Evolutionary conservation across 768 basidiomycete genomes (phyloP), one percentile per base, ranked within the genome.

Genomic region (Chlorophyllum brunneum): DNA sequence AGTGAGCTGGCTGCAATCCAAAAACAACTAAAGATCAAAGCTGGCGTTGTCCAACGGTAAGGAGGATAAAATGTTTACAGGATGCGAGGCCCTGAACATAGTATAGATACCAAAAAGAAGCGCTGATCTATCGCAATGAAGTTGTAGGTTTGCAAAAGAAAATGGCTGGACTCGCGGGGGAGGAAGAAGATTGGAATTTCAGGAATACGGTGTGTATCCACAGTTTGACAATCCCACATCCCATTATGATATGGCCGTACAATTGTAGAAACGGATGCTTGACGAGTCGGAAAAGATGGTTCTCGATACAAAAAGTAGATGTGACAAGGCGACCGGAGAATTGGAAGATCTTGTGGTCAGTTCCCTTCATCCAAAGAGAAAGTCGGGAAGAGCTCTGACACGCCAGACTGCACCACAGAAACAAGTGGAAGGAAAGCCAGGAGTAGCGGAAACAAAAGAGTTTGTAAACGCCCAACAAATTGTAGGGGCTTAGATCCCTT

Each of bases 261-360:
- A 3, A 43, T 18, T 10, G 51, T 61, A 92, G 89, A 74, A 66
- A 49, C 79, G 76, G 61, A 72, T 92, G 71, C 68, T 84, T 43
- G 83, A 88, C 51, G 92, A 95, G 72, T 84, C 85, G 37, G 70
- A 80, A 56, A 90, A 82, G 74, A 91, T 95, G 91, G 78, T 92
- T 54, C 68, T 69, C 45, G 88, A 92, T 63, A 77, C 84, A 18
- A 69, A 72, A 50, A 75, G 65, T 49, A 78, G 86, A 41, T 70
- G 91, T n/a, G 79, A 74, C 41, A 79, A 75, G 61, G 83, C 81
- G 27, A 73, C 74, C 26, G 81, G 71, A 51, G 87, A 88, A 50
- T 74, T 94, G 54, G 71, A 75, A 57, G 77, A 79, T 53, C 67
- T 91, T 40, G 65, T 91, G 48, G 92, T 94, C 65, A 56, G 88